Evolutionary conservation across 306 rosid species (phyloP), one percentile per base, ranked within the genome.

Genomic region (Quillaja saponaria): DNA sequence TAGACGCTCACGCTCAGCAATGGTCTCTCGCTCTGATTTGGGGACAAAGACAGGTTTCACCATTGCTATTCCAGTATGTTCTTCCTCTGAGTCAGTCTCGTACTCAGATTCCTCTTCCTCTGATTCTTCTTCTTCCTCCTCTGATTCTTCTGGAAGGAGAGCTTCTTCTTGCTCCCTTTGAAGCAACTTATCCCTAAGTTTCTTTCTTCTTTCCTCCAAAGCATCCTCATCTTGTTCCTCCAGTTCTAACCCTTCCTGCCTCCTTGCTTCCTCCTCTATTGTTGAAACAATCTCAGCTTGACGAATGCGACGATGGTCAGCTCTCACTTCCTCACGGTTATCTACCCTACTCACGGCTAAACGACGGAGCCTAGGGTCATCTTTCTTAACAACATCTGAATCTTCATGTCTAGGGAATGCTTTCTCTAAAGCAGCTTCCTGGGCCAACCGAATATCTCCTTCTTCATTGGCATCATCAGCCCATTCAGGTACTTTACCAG

Each of bases 1-100:
- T 51, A 92, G 78, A 51, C 90, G 94, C 71, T 92, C 96, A 6
- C 98, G 96, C 67, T 92, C 98, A 42, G 88, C 94, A 55, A 92
- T 77, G 4, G 96, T 88, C 55, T 92, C 98, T 78, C 96, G 81
- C 86, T 92, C 98, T 1, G 80, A 76, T 80, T 86, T 86, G 9
- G 98, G 98, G 70, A 92, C 94, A 78, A 92, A 92, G 47, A 88
- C 90, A 31, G 98, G 96, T 85, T 92, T 92, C 75, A 84, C 80
- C 98, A 92, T 88, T 10, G 95, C 92, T 45, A 88, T 82, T 17
- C 98, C 94, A 0, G 84, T 59, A 34, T 69, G 86, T 58, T 92
- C 98, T 56, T 86, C 98, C 54, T 92, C 98, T 0, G 96, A 92
- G 71, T 86, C 95, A 58, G 98, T 92, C 77, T 89, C 95, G 34